A percentile compares a stretch with the other conserved stretches of the same genome.
These are phyloP conservation scores for Magnusiomyces ingens DNA, from an alignment of 1,139 yeast genomes.

Conservation along the genomic window DNA sequence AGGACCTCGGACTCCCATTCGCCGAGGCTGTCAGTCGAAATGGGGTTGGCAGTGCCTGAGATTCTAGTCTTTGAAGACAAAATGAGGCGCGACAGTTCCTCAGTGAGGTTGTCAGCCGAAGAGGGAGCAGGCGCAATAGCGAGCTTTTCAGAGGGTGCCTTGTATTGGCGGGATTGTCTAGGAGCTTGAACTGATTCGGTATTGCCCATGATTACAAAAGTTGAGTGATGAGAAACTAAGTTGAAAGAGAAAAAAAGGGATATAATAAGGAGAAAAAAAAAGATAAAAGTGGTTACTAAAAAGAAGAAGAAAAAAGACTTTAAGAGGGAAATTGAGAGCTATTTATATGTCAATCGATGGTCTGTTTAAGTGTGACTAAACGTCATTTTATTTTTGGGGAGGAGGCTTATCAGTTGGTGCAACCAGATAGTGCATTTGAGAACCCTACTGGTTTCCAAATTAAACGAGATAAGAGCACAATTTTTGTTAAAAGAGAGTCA, in stretches of 20 bases:
- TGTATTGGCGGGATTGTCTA: slow-evolving; percentile 1
- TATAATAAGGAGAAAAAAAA: neutral
- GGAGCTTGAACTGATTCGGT: slow-evolving; percentile 7
- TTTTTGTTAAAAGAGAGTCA: neutral
- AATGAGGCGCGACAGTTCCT: slow-evolving; percentile 19
- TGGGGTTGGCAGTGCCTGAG: slow-evolving; percentile 29
- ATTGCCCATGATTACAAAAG: slow-evolving; percentile 9
- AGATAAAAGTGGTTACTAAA: neutral
- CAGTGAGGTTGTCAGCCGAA: slow-evolving; percentile 15
- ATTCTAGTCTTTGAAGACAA: slow-evolving; percentile 12
- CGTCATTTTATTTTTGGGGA: neutral
- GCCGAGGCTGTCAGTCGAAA: slow-evolving; percentile 34
- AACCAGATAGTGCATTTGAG: no score
- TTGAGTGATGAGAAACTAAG: neutral
- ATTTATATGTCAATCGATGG: neutral
- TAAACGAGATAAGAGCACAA: no score
- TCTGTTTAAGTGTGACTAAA: neutral
- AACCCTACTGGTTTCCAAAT: no score
- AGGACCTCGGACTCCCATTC: slow-evolving; percentile 48
- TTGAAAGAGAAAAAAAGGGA: neutral
- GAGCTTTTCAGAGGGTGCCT: neutral
- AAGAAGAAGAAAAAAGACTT: neutral
- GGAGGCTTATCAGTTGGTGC: no score
- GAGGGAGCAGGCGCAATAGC: neutral
- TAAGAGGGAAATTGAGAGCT: neutral